Base-by-base conservation (phyloP, 352 stramenopile genomes). In the Phytophthora fragariae region DNA sequence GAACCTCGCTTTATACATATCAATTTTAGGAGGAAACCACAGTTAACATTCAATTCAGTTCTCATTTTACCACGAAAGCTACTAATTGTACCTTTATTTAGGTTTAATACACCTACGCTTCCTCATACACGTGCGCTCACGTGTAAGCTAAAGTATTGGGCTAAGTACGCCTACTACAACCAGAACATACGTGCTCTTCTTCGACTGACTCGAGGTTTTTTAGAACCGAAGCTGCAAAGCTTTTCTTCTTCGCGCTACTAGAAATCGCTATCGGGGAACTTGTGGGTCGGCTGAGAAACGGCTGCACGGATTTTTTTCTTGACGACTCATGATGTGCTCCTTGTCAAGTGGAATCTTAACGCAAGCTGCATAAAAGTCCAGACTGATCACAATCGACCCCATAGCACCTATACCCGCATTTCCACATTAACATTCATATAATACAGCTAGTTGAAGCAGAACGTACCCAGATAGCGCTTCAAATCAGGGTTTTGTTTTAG, bases 381-480 rank as follows among this genome's bases (percentile, higher is more conserved):
- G 44, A 15, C 14, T 61, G 44, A 49, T 52, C 15, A 56, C 52
- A 46, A 68, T 58, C 17, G 21, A 46, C 1, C 52, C 15, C 4
- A 17, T 56, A 59, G 29, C 15, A 57, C 58, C 58, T 65, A 54
- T 10, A 57, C 12, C 35, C 8, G 12, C 35, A 44, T 44, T 14
- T 10, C 7, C 8, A 44, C 35, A 44, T 44, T 44, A 14, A 0
- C 1, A 14, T 44, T 44, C 35, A 44, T 4, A 14, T 14, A 44
- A 14, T 14, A 44, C 0, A 44, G 8, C 1, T 44, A 14, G 35
- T 44, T 15, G 35, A 44, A 14, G 9, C 12, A 2, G 12, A 62
- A 62, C 39, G 17, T 53, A 65, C 56, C 33, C 55, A 70, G 37
- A 19, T 62, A 57, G 8, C n/a, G 56, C 9, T 57, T 64, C 33